Evolutionary conservation across 352 stramenopile genomes (phyloP), one percentile per base, ranked within the genome.

Genomic region (Thraustochytrium sp.): DNA sequence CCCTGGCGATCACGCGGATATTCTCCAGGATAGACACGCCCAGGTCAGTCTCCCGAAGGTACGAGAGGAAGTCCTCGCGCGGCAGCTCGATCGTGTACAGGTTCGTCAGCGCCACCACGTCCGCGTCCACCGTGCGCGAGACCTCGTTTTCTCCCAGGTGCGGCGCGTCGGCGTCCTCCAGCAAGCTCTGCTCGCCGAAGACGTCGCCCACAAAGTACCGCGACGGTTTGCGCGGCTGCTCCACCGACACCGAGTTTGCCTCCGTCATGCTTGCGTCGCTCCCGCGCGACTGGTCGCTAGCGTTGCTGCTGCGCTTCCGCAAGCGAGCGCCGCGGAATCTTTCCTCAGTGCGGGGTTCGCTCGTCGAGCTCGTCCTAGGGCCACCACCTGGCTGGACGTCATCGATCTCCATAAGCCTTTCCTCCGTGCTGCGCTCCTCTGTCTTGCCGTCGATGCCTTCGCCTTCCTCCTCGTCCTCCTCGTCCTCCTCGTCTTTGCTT

Each of bases 71-170:
- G 16, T 68, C n/a, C 11, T 77, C 64, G 23, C 68, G 68, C 18
- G 68, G 53, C 13, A 80, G 38, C 29, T 80, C 68, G 13, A 75
- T 26, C 4, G 68, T 80, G 51, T 80, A 80, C 51, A 80, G 29
- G 29, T 80, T 34, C 21, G 64, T 72, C 18, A 72, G 23, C 13
- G 59, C 59, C 18, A 72, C 59, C 4, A 72, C 42, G 23, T 72
- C 59, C 23, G 37, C 23, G 5, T 72, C 23, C 59, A 72, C 59
- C 13, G 44, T 80, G 21, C 48, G 68, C 68, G 51, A 26, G 4
- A 23, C n/a, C 4, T 75, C 36, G 54, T 21, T 38, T n/a, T n/a
- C n/a, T n/a, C 59, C 18, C 59, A 18, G 51, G 26, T 64, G 26
- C 13, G 11, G 13, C 55, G 11, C 13, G 26, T 64, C n/a, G 5